A percentile compares a stretch with the other conserved stretches of the same genome.
phyloP scores from a whole-genome alignment of 2,329 filamentous ascomycete genomes.

The Raffaelea arxii region DNA sequence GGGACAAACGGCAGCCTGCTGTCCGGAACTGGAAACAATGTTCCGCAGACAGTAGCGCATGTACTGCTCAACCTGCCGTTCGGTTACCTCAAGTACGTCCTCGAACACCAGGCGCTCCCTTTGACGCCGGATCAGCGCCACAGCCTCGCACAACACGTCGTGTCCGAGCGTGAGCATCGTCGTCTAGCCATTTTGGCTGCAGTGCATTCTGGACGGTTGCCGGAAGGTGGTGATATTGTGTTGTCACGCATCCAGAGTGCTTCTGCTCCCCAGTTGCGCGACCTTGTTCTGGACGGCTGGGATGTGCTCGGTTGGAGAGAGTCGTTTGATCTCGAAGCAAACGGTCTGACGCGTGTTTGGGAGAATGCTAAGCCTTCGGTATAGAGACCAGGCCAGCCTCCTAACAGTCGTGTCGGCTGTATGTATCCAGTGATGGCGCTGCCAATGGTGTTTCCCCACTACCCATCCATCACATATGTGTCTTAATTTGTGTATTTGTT shows the following conservation, averaged over 20 bases:
- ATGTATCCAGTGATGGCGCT: not conserved
- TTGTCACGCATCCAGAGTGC: conserved; percentile 6
- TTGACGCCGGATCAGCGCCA: not conserved
- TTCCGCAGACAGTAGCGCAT: conserved; percentile 48
- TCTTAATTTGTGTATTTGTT: too few species aligned
- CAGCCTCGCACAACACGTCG: conserved; percentile 27
- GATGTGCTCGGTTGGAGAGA: conserved; percentile 15
- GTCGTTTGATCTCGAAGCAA: not conserved
- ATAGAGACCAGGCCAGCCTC: not conserved
- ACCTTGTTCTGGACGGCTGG: conserved; percentile 9
- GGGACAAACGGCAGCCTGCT: not conserved
- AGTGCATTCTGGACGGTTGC: conserved; percentile 2
- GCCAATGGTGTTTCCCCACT: not conserved
- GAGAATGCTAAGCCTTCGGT: not conserved
- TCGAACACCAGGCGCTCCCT: conserved; percentile 47
- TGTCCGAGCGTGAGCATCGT: conserved; percentile 48
- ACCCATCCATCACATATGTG: not conserved
- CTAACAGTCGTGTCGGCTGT: not conserved
- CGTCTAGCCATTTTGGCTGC: conserved; percentile 35
- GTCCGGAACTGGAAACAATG: conserved; percentile 12
- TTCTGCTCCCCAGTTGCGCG: conserved; percentile 3
- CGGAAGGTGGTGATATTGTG: conserved; percentile 7
- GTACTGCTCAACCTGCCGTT: conserved; percentile 63
- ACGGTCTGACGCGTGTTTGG: conserved; percentile 8
- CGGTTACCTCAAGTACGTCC: conserved; percentile 51